phyloP scores from a whole-genome alignment of 768 basidiomycete species.

The Calvatia gigantea region DNA sequence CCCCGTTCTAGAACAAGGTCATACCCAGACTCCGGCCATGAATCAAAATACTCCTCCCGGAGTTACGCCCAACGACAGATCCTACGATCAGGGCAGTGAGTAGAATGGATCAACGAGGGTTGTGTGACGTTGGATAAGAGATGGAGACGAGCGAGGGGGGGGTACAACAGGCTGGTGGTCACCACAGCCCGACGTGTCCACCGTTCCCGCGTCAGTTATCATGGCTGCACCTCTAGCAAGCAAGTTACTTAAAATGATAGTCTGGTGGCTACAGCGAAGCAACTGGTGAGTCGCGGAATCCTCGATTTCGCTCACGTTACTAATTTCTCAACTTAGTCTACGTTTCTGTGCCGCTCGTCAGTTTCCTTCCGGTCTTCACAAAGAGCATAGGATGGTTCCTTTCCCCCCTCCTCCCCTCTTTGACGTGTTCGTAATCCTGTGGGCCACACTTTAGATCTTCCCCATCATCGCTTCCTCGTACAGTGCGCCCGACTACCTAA shows the following conservation, averaged over 20 bases:
- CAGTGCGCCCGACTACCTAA: constrained; percentile 47
- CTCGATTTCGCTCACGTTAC: background rate
- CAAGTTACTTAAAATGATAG: constrained; percentile 39
- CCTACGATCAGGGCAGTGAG: background rate
- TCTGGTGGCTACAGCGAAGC: constrained; percentile 55
- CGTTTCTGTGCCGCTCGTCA: constrained; percentile 34
- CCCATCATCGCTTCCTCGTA: constrained; percentile 44
- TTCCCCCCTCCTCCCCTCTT: constrained; percentile 41
- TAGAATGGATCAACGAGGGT: background rate
- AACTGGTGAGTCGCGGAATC: constrained; percentile 37
- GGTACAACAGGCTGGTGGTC: constrained; percentile 22
- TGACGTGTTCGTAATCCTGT: constrained; percentile 38
- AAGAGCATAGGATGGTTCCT: constrained; percentile 23
- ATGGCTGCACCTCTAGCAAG: constrained; percentile 49
- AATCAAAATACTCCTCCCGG: background rate
- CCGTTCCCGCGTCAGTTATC: constrained; percentile 53
- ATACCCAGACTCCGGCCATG: background rate
- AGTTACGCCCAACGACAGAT: constrained; percentile 15
- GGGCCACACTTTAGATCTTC: constrained; percentile 44
- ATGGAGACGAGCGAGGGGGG: too few relatives aligned
- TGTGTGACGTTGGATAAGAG: background rate
- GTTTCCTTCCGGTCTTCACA: constrained; percentile 45
- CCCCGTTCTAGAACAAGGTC: too few relatives aligned
- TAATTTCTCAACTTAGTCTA: constrained; percentile 51
- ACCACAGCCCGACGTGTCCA: constrained; percentile 32